Conservation (phyloP, 2,329 filamentous ascomycete genomes). For the Metarhizium guizhouense region DNA sequence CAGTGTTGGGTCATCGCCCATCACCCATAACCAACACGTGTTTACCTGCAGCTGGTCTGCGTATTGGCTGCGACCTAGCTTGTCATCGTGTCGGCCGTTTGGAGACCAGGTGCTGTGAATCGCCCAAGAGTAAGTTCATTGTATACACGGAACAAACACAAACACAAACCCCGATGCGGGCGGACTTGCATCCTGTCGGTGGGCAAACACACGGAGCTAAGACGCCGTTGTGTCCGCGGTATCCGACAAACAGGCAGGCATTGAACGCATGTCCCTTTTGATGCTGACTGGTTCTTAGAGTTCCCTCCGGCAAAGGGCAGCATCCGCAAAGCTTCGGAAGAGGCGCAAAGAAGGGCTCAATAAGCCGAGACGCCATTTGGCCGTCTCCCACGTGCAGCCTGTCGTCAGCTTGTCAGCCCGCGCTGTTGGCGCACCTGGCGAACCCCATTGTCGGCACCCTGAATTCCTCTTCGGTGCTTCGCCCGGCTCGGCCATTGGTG, state of each 20-base stretch:
- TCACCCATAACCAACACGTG: not conserved
- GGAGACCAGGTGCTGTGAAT: not conserved
- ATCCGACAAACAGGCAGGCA: not conserved
- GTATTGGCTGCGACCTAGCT: not conserved
- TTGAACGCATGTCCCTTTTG: not conserved
- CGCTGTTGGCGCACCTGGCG: not conserved
- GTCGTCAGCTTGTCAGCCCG: not conserved
- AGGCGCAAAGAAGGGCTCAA: not conserved
- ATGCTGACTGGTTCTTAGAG: not conserved
- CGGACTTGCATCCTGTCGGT: not conserved
- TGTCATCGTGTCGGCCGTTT: not conserved
- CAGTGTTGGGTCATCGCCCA: not conserved
- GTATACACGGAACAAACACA: not conserved
- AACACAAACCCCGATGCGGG: no score
- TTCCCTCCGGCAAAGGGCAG: not conserved
- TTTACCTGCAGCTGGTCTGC: constrained; percentile 1
- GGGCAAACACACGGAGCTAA: not conserved
- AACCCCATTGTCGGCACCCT: not conserved
- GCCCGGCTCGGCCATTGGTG: constrained; percentile 16
- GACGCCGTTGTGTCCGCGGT: not conserved
- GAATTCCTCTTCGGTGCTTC: constrained; percentile 14
- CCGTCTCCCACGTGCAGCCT: not conserved
- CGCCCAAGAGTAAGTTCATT: not conserved
- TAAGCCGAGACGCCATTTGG: not conserved
- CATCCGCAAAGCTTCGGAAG: not conserved